Evolutionary conservation across 2,329 filamentous ascomycete species (phyloP), one percentile per base, ranked within the genome.

Genomic region (Penicillium paneum): DNA sequence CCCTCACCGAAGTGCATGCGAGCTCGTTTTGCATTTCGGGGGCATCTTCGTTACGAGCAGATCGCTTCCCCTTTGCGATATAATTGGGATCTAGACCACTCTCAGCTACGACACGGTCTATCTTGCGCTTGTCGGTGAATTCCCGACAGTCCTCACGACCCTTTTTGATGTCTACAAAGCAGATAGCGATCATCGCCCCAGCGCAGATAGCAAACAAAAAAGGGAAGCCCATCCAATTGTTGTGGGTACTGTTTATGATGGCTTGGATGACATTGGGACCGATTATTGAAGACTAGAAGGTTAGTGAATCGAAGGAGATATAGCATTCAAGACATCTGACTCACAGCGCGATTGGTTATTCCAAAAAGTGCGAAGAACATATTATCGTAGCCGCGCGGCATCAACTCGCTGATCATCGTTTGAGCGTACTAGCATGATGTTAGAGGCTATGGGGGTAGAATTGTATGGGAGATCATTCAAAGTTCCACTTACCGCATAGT

Each of bases 291-390:
- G 74, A 76, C 74, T 75, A n/a, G 15, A 3, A 8, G 32, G 41
- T 53, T 39, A 52, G 54, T 26, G n/a, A 11, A 36, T 36, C 17
- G 17, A 5, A 35, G 13, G 6, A 34, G 38, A 39, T 5, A 36
- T 2, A 19, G 3, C 8, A 19, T 24, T 7, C 19, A 13, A 28
- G 1, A 39, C 7, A 19, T n/a, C 3, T 8, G 3, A 66, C 72
- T 62, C 63, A 76, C 74, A 31, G 73, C 73, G 13, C 74, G 71
- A 54, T 76, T 76, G 1, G 74, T 76, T 40, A 76, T 76, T 5
- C 74, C 74, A 52, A 76, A 76, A 3, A 77, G 60, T 2, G 73
- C 73, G 34, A 76, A 76, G 56, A 76, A 76, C 72, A 76, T 76
- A 19, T 76, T 76, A 52, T 76, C 74, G 43, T 75, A 76, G 13